Conservation (phyloP, 83 land plant species). For the Picea abies region DNA sequence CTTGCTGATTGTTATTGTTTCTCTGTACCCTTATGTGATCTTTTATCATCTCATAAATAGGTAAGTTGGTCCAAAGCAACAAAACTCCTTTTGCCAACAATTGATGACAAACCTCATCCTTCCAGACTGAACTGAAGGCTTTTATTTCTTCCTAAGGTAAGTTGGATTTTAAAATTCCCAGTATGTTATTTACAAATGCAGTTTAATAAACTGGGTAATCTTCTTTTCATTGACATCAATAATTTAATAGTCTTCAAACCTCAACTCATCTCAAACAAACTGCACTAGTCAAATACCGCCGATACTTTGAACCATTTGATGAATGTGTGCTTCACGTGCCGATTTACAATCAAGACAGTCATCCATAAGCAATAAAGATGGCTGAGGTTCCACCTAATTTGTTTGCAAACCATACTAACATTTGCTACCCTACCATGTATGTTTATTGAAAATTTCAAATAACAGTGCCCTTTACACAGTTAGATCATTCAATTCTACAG, state of each 20-base stretch:
- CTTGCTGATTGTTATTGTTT: conserved; percentile 2
- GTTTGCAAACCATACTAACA: not conserved
- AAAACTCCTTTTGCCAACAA: no score
- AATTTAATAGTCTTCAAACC: not conserved
- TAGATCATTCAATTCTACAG: conserved; percentile 2
- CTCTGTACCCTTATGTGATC: not conserved
- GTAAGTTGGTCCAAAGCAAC: no score
- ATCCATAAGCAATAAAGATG: not conserved
- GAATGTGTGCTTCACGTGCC: not conserved
- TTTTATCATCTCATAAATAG: not conserved
- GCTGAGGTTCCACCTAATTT: not conserved
- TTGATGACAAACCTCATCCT: no score
- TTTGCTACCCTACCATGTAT: not conserved
- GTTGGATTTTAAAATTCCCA: no score
- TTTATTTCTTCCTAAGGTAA: no score
- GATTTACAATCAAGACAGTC: not conserved
- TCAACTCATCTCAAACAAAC: not conserved
- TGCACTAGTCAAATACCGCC: not conserved
- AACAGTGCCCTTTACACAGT: not conserved
- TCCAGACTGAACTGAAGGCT: no score
- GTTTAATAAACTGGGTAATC: not conserved
- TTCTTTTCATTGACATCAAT: not conserved
- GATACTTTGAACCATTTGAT: not conserved
- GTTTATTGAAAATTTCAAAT: not conserved
- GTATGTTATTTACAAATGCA: not conserved